These are phyloP conservation scores for Dalbergia cultrata DNA, from an alignment of 306 rosid genomes.

Conservation along the genomic window DNA sequence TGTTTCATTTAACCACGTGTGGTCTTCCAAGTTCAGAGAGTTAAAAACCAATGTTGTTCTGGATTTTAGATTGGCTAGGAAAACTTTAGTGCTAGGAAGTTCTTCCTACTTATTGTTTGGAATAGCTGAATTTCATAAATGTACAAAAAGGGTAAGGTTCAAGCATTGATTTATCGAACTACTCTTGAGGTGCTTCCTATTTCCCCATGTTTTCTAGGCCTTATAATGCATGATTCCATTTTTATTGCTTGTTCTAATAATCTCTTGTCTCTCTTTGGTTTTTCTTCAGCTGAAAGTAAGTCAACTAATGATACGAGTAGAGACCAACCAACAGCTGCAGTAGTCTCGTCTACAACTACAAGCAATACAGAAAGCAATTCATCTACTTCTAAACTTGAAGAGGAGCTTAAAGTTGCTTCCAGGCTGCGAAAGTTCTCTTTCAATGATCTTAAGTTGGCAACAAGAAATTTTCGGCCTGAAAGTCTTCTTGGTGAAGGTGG, in stretches of 20 bases:
- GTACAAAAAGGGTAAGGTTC: slow-evolving; percentile 12
- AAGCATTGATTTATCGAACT: slow-evolving; percentile 26
- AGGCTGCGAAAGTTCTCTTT: slow-evolving; percentile 85
- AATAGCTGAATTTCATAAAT: slow-evolving; percentile 30
- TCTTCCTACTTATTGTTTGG: background rate
- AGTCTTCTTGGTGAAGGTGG: slow-evolving; percentile 99
- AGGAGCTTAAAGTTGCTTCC: slow-evolving; percentile 93
- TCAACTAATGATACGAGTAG: slow-evolving; percentile 76
- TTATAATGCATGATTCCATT: slow-evolving; percentile 3
- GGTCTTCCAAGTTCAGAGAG: slow-evolving; percentile 14
- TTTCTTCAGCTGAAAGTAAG: slow-evolving; percentile 69
- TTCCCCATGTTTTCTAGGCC: background rate
- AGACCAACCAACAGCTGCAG: slow-evolving; percentile 79
- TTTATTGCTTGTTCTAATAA: slow-evolving; percentile 24
- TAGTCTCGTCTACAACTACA: slow-evolving; percentile 80
- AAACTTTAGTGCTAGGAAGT: slow-evolving; percentile 20
- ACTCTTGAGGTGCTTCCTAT: slow-evolving; percentile 8
- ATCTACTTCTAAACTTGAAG: slow-evolving; percentile 88
- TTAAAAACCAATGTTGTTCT: background rate
- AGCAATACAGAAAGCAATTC: slow-evolving; percentile 93
- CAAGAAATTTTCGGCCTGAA: slow-evolving; percentile 98
- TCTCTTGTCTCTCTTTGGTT: background rate
- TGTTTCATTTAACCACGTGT: background rate
- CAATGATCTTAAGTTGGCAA: slow-evolving; percentile 91
- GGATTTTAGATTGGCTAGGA: slow-evolving; percentile 17